Base-by-base conservation (phyloP, 495 filamentous ascomycete genomes). In the Trichoderma reesei region DNA sequence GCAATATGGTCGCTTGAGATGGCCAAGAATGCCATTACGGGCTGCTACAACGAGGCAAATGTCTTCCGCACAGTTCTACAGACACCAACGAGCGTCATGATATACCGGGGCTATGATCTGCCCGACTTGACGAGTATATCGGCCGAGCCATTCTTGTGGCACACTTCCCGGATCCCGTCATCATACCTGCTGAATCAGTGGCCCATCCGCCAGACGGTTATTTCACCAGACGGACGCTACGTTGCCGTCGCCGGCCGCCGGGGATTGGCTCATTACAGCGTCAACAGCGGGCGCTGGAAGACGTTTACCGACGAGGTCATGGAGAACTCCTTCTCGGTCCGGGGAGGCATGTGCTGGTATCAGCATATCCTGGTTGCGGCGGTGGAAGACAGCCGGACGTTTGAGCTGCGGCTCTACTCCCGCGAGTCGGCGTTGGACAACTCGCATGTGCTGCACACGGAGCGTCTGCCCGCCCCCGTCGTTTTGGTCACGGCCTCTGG, bases 341-440 rank as follows among this genome's bases (percentile, higher is more conserved):
- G 92, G 66, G 95, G 95, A 31, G 95, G 95, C 0, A 96, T 99
- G 91, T 96, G 92, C 69, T 99, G 95, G 95, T 90, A 92, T 69
- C 92, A 95, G 63, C 95, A 99, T 73, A 90, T 98, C 31, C 76
- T 99, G 18, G 90, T 99, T 64, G 91, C 91, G 48, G 91, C 93
- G n/a, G 87, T 96, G 38, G 95, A 98, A 72, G 85, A 86, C 59
- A 88, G 90, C 67, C 85, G 86, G 65, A 85, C 86, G 20, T 91
- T 92, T 70, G 89, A 96, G 83, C 76, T 99, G 37, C 92, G 95
- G 36, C 79, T 98, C 44, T 98, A 92, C 74, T 96, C 94, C 1
- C 84, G 95, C 61, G 95, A 98, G 72, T 79, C 87, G 33, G 77
- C 85, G 16, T 80, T 99, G n/a, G 86, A 91, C 63, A 86, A 83